Base-by-base conservation (phyloP, 2,329 filamentous ascomycete species). In the Boeremia exigua region DNA sequence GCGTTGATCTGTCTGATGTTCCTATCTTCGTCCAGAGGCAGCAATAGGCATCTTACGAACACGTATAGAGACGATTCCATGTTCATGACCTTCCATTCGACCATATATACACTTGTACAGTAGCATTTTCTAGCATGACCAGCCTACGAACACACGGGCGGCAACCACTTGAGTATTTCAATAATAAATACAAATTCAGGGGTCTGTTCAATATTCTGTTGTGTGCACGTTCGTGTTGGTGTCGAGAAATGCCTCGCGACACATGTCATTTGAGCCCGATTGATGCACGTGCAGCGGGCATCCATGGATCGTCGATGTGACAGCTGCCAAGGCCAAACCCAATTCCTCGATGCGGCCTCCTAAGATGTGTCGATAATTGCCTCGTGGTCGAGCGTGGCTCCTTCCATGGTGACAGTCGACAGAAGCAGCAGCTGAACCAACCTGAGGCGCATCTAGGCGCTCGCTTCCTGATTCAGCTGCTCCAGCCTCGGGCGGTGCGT, bases 1-100 rank as follows among this genome's bases (percentile, higher is more conserved):
- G 70, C 8, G 65, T 71, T n/a, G 71, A 74, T 48, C 48, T 74
- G 29, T 68, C 67, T 9, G 69, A 74, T 55, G 68, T 74, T 17
- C 71, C 73, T 12, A 61, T 73, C 27, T 64, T 74, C 48, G 37
- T 73, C 27, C 63, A 67, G 56, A 47, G 53, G 32, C 42, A 51
- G 32, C 46, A 51, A 37, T 32, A 25, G 30, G 17, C 27, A 15
- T n/a, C 23, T 28, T 38, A 27, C 33, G 19, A 19, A 32, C 8
- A 48, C 51, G 32, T 10, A 6, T 30, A 23, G 19, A 23, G 19
- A 23, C 19, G 19, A 23, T 23, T 23, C n/a, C 10, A 32, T 51
- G 50, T 38, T 51, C 51, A 37, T 56, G 19, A 56, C 29, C 23
- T 56, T 48, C 30, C 30, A 51, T 47, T 47, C 47, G 15, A 50